Percentiles rank a stretch among this genome's conserved stretches.
These are phyloP conservation scores for Hypoxylon subgilvum DNA, from an alignment of 495 filamentous ascomycete genomes.

Conservation along the genomic window DNA sequence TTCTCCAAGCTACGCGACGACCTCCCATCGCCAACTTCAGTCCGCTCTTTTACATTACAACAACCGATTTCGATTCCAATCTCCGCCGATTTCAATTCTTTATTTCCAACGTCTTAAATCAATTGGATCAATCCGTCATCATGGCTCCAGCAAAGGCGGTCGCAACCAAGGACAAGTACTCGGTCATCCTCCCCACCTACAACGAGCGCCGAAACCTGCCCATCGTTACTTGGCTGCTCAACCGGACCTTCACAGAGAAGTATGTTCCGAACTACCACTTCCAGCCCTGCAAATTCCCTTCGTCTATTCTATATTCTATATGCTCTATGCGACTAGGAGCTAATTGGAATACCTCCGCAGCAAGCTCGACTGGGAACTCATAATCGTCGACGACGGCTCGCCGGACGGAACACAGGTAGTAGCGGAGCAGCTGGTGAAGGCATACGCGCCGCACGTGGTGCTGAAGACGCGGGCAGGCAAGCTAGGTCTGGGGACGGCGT, in stretches of 20 bases:
- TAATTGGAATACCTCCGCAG: conserved; percentile 50
- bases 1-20: conserved; percentile 29
- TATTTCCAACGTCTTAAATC: not conserved
- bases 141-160: conserved; percentile 48
- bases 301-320: not conserved
- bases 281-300: too few species aligned
- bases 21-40: conserved; percentile 33
- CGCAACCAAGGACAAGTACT: conserved; percentile 75
- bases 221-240: conserved; percentile 91
- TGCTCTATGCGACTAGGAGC: not conserved
- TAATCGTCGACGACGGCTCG: conserved; percentile 97
- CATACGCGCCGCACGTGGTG: conserved; percentile 77
- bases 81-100: conserved; percentile 3
- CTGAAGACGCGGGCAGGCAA: conserved; percentile 89
- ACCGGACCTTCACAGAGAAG: conserved; percentile 87
- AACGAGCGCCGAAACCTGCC: conserved; percentile 97
- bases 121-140: not conserved
- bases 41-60: conserved; percentile 34
- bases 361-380: conserved; percentile 94
- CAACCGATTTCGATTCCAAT: conserved; percentile 11
- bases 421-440: conserved; percentile 84
- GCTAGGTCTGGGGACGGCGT: conserved; percentile 94
- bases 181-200: conserved; percentile 96
- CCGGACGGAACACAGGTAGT: conserved; percentile 93
- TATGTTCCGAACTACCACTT: conserved; percentile 53